Evolutionary conservation across 2,329 filamentous ascomycete genomes (phyloP).

Genomic region (Leptographium wingfieldii): DNA sequence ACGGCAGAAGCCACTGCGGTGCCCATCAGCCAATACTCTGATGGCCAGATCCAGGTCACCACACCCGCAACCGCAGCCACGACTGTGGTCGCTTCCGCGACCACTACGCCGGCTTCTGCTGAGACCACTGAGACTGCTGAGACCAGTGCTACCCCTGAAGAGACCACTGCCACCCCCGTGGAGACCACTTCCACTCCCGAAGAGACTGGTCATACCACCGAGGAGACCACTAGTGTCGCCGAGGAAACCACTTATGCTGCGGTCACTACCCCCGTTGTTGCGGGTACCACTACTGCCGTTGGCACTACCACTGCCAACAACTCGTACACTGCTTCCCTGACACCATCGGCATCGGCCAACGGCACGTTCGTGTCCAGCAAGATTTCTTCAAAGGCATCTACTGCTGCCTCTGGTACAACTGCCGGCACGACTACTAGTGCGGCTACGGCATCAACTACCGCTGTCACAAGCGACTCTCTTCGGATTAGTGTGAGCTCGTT

Average conservation of each 20-base stretch:
- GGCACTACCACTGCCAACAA: background rate
- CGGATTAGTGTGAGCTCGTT: constrained; percentile 20
- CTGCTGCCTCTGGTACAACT: background rate
- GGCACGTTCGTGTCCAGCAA: background rate
- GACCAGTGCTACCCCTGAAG: background rate
- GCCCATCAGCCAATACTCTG: constrained; percentile 29
- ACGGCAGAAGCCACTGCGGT: constrained; percentile 17
- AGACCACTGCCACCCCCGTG: too few species aligned
- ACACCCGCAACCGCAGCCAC: constrained; percentile 12
- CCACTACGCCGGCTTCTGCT: constrained; percentile 1
- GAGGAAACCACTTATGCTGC: background rate
- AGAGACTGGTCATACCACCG: too few species aligned
- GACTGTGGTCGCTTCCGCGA: constrained; percentile 9
- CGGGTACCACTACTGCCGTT: background rate
- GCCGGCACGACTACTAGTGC: background rate
- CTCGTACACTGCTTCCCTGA: background rate
- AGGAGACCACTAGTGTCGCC: too few species aligned
- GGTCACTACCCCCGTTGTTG: background rate
- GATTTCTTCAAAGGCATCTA: background rate
- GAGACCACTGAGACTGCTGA: background rate
- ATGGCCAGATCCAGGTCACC: constrained; percentile 36
- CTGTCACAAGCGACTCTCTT: constrained; percentile 18
- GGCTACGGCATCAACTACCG: constrained; percentile 15
- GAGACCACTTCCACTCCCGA: too few species aligned
- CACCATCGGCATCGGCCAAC: background rate